Evolutionary conservation across 495 filamentous ascomycete genomes (phyloP), one percentile per base, ranked within the genome.

Genomic region (Diplogelasinospora grovesii): DNA sequence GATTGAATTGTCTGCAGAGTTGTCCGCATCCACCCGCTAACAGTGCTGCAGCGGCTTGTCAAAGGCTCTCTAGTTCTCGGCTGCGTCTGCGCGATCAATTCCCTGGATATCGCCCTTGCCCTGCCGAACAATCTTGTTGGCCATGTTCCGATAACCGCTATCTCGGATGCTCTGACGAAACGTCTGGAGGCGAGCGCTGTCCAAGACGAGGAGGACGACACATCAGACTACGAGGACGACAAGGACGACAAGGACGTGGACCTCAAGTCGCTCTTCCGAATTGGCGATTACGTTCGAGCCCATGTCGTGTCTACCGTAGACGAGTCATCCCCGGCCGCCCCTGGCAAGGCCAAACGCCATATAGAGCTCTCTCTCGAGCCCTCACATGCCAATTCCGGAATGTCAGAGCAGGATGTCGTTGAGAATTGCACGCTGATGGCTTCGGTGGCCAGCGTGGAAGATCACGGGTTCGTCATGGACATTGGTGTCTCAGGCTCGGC

Each of bases 401-500:
- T 97, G 23, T 63, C 74, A 7, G 70, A 76, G 35, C 71, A 79
- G 10, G 83, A 86, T 49, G 53, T 95, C 7, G 75, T 89, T 16
- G 64, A 68, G 14, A 79, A 92, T 45, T 68, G 68, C 40, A 85
- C 82, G 42, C 61, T 96, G 14, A 94, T 96, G 70, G 89, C 89
- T 14, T 83, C 87, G 1, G 82, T 98, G 33, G 60, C 71, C 25
- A 97, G 90, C 54, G 82, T 92, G 15, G 92, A 98, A 63, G 92
- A 98, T 48, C 90, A 96, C 60, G 92, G 92, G 51, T 65, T 94
- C 39, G 73, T 97, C 38, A 95, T 97, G 89, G 86, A 95, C 51
- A 65, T 98, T 26, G 85, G 85, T 10, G 70, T 96, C 16, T 70
- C 77, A 31, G 78, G 79, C 33, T 65, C 74, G 13, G 61, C 72